Percentiles rank a stretch among this genome's conserved stretches.
Evolutionary conservation across 441 rosid genomes (phyloP).

Genomic region (Mallotus repandus): DNA sequence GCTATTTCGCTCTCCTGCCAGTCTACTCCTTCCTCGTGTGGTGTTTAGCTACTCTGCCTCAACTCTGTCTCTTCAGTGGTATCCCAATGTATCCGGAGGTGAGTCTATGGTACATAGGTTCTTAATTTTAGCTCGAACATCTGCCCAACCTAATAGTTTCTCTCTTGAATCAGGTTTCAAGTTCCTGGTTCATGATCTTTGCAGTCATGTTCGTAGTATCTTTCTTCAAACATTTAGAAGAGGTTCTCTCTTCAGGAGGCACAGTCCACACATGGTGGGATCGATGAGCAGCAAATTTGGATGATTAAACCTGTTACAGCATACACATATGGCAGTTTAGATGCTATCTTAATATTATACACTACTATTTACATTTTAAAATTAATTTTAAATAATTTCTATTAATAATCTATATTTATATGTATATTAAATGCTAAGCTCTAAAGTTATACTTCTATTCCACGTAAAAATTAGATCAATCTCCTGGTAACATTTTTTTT

Average conservation of each 20-base stretch:
- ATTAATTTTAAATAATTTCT: no score
- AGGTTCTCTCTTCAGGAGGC: conserved; percentile 27
- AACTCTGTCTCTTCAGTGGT: conserved; percentile 38
- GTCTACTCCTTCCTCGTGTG: conserved; percentile 25
- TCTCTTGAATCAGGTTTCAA: conserved; percentile 26
- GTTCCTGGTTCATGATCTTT: conserved; percentile 19
- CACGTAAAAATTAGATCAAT: no score
- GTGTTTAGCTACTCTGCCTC: conserved; percentile 43
- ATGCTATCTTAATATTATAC: conserved; percentile 33
- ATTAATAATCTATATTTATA: no score
- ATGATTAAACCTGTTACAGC: conserved; percentile 39
- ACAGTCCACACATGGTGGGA: conserved; percentile 25
- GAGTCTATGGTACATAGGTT: not conserved
- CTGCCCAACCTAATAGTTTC: no score
- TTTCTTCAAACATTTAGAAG: conserved; percentile 25
- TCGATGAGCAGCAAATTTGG: conserved; percentile 44
- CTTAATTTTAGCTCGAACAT: not conserved
- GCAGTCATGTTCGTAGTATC: conserved; percentile 28
- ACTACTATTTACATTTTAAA: no score
- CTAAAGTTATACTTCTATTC: no score
- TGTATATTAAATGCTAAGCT: no score
- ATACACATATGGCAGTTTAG: conserved; percentile 29
- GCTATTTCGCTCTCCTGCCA: conserved; percentile 20
- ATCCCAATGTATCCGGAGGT: conserved; percentile 45
- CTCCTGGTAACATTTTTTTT: no score